Evolutionary conservation across 352 stramenopile species (phyloP).

Genomic region (Pilasporangium apinafurcum): DNA sequence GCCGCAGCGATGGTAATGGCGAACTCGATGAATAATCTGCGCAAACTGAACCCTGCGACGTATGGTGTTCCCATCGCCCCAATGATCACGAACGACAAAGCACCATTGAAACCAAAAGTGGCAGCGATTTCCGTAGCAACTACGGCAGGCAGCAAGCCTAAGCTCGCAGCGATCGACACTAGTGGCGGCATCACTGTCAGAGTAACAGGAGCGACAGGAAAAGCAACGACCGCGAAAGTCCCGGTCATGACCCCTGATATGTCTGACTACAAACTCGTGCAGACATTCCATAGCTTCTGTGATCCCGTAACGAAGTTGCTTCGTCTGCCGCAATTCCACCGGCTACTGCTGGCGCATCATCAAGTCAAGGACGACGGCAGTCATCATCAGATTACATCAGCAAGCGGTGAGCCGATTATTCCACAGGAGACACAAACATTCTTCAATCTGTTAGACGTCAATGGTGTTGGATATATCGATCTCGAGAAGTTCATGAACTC

Average conservation of each 20-base stretch:
- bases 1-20: slow-evolving; percentile 42
- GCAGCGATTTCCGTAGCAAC: slow-evolving; percentile 6
- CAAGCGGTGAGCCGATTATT: slow-evolving; percentile 3
- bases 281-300: slow-evolving; percentile 81
- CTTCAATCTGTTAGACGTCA: slow-evolving; percentile 55
- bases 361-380: slow-evolving; percentile 54
- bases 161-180: background rate
- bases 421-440: slow-evolving; percentile 36
- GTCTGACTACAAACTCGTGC: slow-evolving; percentile 80
- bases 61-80: slow-evolving; percentile 48
- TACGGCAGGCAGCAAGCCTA: slow-evolving; percentile 9
- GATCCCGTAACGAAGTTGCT: slow-evolving; percentile 53
- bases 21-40: slow-evolving; percentile 52
- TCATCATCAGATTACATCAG: slow-evolving; percentile 5
- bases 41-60: slow-evolving; percentile 42
- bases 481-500: slow-evolving; percentile 79
- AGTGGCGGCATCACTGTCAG: background rate
- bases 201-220: background rate
- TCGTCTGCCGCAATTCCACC: slow-evolving; percentile 44
- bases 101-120: slow-evolving; percentile 37
- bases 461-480: slow-evolving; percentile 29
- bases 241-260: slow-evolving; percentile 74
- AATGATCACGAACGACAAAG: slow-evolving; percentile 25
- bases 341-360: slow-evolving; percentile 55
- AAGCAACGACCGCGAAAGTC: slow-evolving; percentile 40